Evolutionary conservation across 225 moss, liverwort and hornwort species (phyloP), one percentile per base, ranked within the genome.

Genomic region (Thuidium tamariscinum): DNA sequence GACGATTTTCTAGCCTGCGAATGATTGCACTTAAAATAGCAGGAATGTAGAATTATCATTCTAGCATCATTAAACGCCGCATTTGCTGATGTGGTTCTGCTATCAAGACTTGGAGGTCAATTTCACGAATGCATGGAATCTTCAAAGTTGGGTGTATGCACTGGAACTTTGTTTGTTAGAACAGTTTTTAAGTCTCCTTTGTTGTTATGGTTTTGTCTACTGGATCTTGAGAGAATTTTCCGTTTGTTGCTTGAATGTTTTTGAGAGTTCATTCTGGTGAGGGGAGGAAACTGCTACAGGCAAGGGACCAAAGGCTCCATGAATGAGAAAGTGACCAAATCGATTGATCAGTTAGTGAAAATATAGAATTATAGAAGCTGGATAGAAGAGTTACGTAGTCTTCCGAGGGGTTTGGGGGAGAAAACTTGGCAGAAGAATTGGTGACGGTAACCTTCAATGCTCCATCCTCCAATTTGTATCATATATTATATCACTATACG

Each of bases 261-360:
- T 39, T 61, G 51, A 61, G 48, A 59, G 61, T 77, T 60, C 94
- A 94, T 91, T 88, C 86, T 93, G 88, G 85, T 60, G 92, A 44
- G 96, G 95, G 70, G 95, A 96, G 71, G 97, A 95, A 87, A 94
- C 95, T 52, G 93, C 92, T 69, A 91, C 89, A 42, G 86, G 61
- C 42, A 63, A 37, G 83, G n/a, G 11, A 70, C 11, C 16, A 34
- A 69, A 11, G 44, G 25, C 16, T 61, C 61, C 36, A 48, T 74
- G 73, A 60, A 60, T 61, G 37, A 61, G 61, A 48, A 60, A 60
- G 26, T 83, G 25, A 73, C 8, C 17, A 46, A 57, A 16, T 59
- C 26, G 39, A 59, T 81, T 81, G 48, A 64, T 44, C 44, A 23
- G 39, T 30, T 30, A 1, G 30, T 55, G 82, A 55, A 67, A 62